These are phyloP conservation scores for Favolaschia claudopus DNA, from an alignment of 768 basidiomycete genomes.

Conservation along the genomic window DNA sequence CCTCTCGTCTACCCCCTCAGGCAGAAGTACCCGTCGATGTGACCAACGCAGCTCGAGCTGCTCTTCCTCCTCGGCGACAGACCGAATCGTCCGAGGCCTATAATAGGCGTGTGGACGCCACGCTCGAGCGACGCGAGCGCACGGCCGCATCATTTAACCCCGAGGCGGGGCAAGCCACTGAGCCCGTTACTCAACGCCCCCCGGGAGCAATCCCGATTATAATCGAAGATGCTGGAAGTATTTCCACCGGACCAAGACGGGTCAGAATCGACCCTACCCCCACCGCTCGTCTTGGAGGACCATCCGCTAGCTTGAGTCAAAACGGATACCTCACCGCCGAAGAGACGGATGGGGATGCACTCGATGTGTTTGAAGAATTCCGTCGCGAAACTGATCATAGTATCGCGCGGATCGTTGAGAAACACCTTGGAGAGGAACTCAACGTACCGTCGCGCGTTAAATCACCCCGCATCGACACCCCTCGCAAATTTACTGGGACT, in stretches of 20 bases:
- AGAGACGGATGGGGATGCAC: neutral
- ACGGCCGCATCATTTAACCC: neutral
- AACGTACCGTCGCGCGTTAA: neutral
- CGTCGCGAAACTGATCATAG: neutral
- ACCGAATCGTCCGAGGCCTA: neutral
- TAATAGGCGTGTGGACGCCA: neutral
- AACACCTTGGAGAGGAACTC: neutral
- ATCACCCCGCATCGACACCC: neutral
- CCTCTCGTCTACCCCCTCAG: neutral
- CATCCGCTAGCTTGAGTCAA: neutral
- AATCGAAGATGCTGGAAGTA: neutral
- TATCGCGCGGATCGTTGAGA: neutral
- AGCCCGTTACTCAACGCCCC: too few relatives aligned
- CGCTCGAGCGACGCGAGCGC: neutral
- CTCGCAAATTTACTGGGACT: neutral
- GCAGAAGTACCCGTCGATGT: too few relatives aligned
- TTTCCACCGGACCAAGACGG: neutral
- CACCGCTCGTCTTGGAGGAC: neutral
- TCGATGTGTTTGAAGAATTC: neutral
- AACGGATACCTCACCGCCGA: neutral
- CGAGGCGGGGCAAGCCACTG: too few relatives aligned
- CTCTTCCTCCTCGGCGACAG: neutral
- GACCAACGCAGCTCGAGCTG: neutral
- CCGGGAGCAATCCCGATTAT: too few relatives aligned
- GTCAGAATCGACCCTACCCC: neutral